These are phyloP conservation scores for Barnettozyma hawaiiensis DNA, from an alignment of 1,139 yeast species.

Conservation along the genomic window DNA sequence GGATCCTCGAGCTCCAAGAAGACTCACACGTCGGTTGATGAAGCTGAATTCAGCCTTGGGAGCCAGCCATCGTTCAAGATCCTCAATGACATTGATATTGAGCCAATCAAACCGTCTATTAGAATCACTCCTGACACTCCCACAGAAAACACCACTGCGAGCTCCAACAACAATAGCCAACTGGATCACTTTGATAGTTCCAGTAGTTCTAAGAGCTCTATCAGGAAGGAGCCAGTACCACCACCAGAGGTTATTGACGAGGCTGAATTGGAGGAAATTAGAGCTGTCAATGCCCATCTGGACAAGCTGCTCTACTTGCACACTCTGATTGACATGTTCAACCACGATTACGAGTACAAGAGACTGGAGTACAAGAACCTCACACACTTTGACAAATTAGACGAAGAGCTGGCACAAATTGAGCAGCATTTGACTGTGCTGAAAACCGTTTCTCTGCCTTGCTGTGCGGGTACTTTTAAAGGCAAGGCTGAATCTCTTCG, in stretches of 20 bases:
- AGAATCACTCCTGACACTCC: constrained; percentile 7
- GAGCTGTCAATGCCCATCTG: constrained; percentile 27
- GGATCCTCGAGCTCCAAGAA: constrained; percentile 1
- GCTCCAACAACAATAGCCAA: neutral
- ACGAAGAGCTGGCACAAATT: constrained; percentile 13
- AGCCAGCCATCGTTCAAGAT: constrained; percentile 3
- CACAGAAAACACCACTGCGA: neutral
- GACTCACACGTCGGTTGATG: neutral
- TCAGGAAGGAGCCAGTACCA: neutral
- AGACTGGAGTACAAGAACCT: constrained; percentile 17
- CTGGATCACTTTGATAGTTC: neutral
- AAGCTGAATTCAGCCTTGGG: neutral
- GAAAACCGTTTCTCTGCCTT: constrained; percentile 4
- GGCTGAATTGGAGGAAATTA: constrained; percentile 26
- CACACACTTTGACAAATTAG: constrained; percentile 22
- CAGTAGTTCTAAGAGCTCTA: constrained; percentile 5
- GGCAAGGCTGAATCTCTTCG: constrained; percentile 20
- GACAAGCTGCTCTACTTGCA: constrained; percentile 22
- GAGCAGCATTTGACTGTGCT: constrained; percentile 5
- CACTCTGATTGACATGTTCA: constrained; percentile 20
- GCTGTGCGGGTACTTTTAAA: constrained; percentile 12
- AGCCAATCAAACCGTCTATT: constrained; percentile 19
- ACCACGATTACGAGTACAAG: constrained; percentile 19
- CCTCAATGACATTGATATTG: constrained; percentile 21
- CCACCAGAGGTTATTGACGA: constrained; percentile 12